Base-by-base conservation (phyloP, 768 basidiomycete species). In the Trametes sanguinea region DNA sequence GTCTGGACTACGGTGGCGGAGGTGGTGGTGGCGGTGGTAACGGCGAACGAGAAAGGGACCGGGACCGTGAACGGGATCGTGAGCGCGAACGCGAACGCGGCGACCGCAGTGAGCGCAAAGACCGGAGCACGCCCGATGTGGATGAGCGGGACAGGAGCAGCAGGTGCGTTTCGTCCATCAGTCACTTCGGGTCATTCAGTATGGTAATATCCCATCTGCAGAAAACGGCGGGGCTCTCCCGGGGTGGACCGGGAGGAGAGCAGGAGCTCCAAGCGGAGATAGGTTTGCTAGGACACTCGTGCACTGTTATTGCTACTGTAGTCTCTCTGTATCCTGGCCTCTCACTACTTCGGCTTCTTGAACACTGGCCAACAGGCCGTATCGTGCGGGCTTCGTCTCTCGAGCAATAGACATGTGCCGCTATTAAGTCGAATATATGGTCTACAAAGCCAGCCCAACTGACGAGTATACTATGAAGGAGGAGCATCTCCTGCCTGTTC, bases 1-100 rank as follows among this genome's bases (percentile, higher is more conserved):
- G 92, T n/a, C 74, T 94, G 68, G 92, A 94, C 71, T 94, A 94
- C 67, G 92, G 90, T 2, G 90, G 87, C 4, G 74, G 74, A 5
- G 69, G 67, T 0, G 75, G 67, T 3, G 69, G 64, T 5, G 72
- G 64, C 2, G 43, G 51, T 17, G 44, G 65, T 57, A 6, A 52
- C 52, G 43, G 46, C 1, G 40, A 52, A 6, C 37, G 62, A 5
- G 68, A 67, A 2, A 54, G 64, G 30, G 45, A 82, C 69, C 33
- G 58, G 1, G 63, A 63, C 7, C 56, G 63, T 6, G 40, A 54
- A 2, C 30, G 62, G 7, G 69, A 68, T 9, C 57, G 64, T 32
- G 46, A 82, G 69, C 42, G 58, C 2, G 63, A 62, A 22, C 22
- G 22, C 35, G 35, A 37, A 30, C 56, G 63, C 7, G 50, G 54